phyloP scores from a whole-genome alignment of 768 basidiomycete genomes.

The Lentinus brumalis region DNA sequence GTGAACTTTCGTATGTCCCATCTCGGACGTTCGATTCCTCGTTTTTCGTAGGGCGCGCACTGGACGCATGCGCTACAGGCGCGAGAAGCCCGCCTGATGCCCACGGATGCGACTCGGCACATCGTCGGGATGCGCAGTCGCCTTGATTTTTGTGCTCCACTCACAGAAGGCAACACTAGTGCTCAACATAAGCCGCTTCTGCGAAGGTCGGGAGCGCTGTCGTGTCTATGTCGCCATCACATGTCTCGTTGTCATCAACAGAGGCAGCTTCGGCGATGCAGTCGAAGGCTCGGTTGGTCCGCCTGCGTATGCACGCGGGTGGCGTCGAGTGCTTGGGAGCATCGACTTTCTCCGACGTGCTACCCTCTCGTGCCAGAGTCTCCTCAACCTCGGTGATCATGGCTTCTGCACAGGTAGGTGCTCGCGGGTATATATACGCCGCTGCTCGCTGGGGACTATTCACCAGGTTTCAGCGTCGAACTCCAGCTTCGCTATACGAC shows the following conservation, averaged over 20 bases:
- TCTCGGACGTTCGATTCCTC: background rate
- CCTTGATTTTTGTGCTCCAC: background rate
- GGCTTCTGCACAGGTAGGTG: background rate
- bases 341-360: background rate
- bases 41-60: background rate
- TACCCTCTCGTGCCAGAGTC: background rate
- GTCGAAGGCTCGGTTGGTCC: too few species aligned
- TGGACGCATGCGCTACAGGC: background rate
- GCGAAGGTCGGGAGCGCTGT: background rate
- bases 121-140: conserved; percentile 8
- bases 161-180: too few species aligned
- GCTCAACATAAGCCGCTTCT: background rate
- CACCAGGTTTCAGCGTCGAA: background rate
- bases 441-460: background rate
- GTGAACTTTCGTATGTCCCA: background rate
- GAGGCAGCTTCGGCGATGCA: background rate
- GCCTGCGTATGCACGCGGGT: background rate
- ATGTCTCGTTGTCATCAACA: too few species aligned
- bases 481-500: background rate
- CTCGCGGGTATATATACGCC: background rate
- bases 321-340: background rate
- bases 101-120: conserved; percentile 9
- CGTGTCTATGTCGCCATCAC: too few species aligned
- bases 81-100: background rate
- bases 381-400: background rate